Percentiles rank a stretch among this genome's conserved stretches.
Evolutionary conservation across 139 green algal species (phyloP).

Genomic region (Diplosphaera chodatii): DNA sequence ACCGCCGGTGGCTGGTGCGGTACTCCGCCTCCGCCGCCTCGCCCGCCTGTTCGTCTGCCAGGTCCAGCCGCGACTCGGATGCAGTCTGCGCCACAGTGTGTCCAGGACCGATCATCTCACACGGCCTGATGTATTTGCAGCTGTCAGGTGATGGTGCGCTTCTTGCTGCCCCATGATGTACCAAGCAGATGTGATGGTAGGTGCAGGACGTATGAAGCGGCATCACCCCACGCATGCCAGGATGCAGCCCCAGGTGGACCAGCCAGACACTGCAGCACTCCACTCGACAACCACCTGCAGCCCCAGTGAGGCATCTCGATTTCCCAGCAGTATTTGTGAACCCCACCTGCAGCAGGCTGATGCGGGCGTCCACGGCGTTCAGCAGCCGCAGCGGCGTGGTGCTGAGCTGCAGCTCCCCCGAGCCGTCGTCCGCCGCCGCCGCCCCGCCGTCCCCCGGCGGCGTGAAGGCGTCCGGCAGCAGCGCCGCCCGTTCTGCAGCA

Average conservation of each 20-base stretch:
- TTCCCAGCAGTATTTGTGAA: no score
- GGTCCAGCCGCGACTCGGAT: neutral
- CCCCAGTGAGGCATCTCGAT: no score
- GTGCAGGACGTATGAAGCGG: no score
- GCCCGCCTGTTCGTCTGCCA: neutral
- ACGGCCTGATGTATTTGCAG: neutral
- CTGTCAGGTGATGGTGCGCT: neutral
- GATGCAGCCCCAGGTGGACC: no score
- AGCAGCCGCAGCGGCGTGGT: constrained; percentile 32
- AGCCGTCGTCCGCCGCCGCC: constrained; percentile 9
- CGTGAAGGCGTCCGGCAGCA: constrained; percentile 38
- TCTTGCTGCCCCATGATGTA: no score
- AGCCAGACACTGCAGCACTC: no score
- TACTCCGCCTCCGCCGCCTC: neutral
- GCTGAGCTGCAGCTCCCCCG: constrained; percentile 22
- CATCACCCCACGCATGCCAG: no score
- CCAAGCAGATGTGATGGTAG: no score
- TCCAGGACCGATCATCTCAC: no score
- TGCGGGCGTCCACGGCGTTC: constrained; percentile 24
- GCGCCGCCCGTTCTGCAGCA: constrained; percentile 10
- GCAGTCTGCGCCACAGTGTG: constrained; percentile 1
- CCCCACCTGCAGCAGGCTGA: neutral
- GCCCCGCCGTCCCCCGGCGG: constrained; percentile 7
- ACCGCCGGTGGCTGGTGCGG: constrained; percentile 1
- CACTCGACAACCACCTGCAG: no score